Base-by-base conservation (phyloP, 345 rosid genomes). In the Gynandropsis gynandra region DNA sequence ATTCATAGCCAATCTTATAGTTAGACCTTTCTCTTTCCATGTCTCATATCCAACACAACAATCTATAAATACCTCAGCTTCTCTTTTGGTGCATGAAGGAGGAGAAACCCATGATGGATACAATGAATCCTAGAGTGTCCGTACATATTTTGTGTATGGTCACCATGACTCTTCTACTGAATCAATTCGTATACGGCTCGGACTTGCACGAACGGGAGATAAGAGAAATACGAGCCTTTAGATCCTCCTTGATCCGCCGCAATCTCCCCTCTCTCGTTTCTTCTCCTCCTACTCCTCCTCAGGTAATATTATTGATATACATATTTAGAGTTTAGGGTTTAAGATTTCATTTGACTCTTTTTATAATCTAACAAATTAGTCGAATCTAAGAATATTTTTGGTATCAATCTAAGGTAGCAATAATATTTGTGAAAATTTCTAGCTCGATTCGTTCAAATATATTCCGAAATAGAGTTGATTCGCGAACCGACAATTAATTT, bases 11-110 rank as follows among this genome's bases (percentile, higher is more conserved):
- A 24, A 24, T 2, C 5, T 35, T 54, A 62, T 75, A 63, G 73
- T 71, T 69, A 50, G 53, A 21, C 70, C 72, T 5, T 24, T 58
- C 71, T 55, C 78, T 78, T 76, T 74, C 71, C 81, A 64, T 74
- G 76, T 67, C 58, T 52, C 56, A 46, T 58, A 24, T 24, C 29
- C 65, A 59, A 46, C 34, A 66, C 41, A 35, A 59, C 45, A 52
- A 66, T 53, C 52, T 66, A 66, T 64, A 57, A 53, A 66, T 66
- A 55, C 5, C 29, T 24, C 2, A 24, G 29, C 29, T n/a, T n/a
- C n/a, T n/a, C n/a, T n/a, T n/a, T n/a, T n/a, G n/a, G n/a, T n/a
- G n/a, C n/a, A n/a, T n/a, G 29, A 24, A 24, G 29, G 29, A n/a
- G 29, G 5, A 24, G 5, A 24, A 24, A 24, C 29, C 29, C 29